A percentile compares a stretch with the other conserved stretches of the same genome.
Conservation (phyloP, 116 monocot genomes). For the Dioscorea cayenensis region DNA sequence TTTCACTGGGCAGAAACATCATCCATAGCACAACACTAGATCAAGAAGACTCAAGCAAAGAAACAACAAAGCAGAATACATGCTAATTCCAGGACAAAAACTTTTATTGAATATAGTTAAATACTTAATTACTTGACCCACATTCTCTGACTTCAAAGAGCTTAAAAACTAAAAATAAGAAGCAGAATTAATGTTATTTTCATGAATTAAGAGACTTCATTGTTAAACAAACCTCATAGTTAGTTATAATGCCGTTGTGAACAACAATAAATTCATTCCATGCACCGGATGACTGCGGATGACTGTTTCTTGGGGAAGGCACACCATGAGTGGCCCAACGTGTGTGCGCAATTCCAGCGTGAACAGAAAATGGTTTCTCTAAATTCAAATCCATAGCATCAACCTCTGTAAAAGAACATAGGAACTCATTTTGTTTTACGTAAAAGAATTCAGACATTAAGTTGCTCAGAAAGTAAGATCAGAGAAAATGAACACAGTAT, state of each 20-base stretch:
- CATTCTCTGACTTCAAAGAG: neutral
- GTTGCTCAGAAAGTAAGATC: too few species aligned
- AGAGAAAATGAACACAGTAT: too few species aligned
- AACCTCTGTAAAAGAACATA: conserved; percentile 42
- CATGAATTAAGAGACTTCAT: neutral
- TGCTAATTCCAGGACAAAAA: too few species aligned
- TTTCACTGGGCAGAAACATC: too few species aligned
- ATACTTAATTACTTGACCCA: too few species aligned
- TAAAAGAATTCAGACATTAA: neutral
- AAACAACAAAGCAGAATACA: too few species aligned
- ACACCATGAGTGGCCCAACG: conserved; percentile 99
- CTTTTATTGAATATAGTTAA: too few species aligned
- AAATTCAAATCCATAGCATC: conserved; percentile 61
- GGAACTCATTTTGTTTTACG: neutral
- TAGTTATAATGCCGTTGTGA: conserved; percentile 98
- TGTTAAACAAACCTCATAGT: conserved; percentile 73
- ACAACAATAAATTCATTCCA: conserved; percentile 90
- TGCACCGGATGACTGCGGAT: conserved; percentile 84
- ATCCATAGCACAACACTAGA: too few species aligned
- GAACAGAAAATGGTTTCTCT: conserved; percentile 58
- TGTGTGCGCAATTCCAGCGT: conserved; percentile 96
- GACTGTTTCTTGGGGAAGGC: conserved; percentile 93
- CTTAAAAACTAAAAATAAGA: neutral
- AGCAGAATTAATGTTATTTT: neutral
- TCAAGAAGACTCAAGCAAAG: too few species aligned